Percentiles rank a stretch among this genome's conserved stretches.
Conservation (phyloP, 495 filamentous ascomycete species). For the Amniculicola lignicola region DNA sequence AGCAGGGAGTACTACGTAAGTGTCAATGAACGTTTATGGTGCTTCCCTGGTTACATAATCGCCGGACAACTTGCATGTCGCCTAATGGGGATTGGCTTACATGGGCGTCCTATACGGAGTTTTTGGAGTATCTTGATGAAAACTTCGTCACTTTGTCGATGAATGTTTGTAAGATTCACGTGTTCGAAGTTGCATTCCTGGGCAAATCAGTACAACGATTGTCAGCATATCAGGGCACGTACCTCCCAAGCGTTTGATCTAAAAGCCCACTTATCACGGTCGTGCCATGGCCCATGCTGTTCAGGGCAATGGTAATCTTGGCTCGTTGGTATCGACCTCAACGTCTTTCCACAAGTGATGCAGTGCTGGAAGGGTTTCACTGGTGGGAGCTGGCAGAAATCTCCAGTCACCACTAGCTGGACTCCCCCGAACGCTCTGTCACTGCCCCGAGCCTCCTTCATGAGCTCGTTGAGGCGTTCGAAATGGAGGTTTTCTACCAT, state of each 20-base stretch:
- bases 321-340: slow-evolving; percentile 1
- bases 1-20: slow-evolving; percentile 33
- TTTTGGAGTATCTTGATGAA: slow-evolving; percentile 55
- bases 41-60: no score
- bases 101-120: slow-evolving; percentile 45
- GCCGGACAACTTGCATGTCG: no score
- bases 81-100: neutral
- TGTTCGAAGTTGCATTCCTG: slow-evolving; percentile 39
- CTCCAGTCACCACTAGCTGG: slow-evolving; percentile 46
- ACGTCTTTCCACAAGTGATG: slow-evolving; percentile 39
- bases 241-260: slow-evolving; percentile 37
- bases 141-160: slow-evolving; percentile 51
- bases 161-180: slow-evolving; percentile 48
- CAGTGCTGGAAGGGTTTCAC: slow-evolving; percentile 45
- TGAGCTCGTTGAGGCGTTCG: slow-evolving; percentile 51
- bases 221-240: neutral
- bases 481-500: slow-evolving; percentile 57
- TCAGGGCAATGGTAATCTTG: neutral
- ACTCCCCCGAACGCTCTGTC: slow-evolving; percentile 45
- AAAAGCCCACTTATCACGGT: slow-evolving; percentile 39
- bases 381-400: slow-evolving; percentile 48
- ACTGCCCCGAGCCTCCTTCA: slow-evolving; percentile 44
- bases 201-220: neutral
- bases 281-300: slow-evolving; percentile 16
- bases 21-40: no score